These are phyloP conservation scores for Komagataella pseudopastoris DNA, from an alignment of 805 yeast genomes.

Conservation along the genomic window DNA sequence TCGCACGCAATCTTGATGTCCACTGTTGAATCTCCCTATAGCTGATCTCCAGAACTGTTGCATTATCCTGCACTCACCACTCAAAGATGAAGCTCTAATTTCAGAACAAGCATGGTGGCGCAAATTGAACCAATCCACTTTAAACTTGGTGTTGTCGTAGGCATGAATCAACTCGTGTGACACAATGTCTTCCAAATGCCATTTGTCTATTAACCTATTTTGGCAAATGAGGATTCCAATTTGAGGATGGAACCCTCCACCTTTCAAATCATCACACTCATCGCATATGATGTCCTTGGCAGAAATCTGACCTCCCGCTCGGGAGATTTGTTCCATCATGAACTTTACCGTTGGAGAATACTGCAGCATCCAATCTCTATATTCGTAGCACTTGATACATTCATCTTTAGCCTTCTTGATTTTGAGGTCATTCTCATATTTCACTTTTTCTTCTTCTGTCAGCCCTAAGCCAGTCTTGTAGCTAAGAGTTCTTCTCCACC, in stretches of 20 bases:
- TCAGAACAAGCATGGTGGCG: slow-evolving; percentile 96
- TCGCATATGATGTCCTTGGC: slow-evolving; percentile 57
- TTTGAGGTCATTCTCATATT: slow-evolving; percentile 42
- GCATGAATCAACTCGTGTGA: slow-evolving; percentile 92
- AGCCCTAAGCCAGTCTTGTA: slow-evolving; percentile 63
- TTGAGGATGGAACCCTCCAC: slow-evolving; percentile 84
- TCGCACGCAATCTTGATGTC: slow-evolving; percentile 83
- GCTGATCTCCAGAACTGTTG: slow-evolving; percentile 53
- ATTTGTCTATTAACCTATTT: slow-evolving; percentile 57
- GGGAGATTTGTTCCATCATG: slow-evolving; percentile 72
- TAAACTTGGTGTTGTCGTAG: slow-evolving; percentile 79
- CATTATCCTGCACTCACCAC: slow-evolving; percentile 91
- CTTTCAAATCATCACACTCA: slow-evolving; percentile 64
- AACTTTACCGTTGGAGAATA: slow-evolving; percentile 80
- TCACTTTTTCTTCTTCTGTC: slow-evolving; percentile 31
- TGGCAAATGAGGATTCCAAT: slow-evolving; percentile 80
- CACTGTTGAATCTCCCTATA: slow-evolving; percentile 44
- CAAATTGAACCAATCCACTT: slow-evolving; percentile 74
- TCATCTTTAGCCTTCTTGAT: slow-evolving; percentile 31
- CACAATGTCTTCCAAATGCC: slow-evolving; percentile 81
- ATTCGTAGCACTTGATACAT: slow-evolving; percentile 61
- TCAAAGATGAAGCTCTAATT: slow-evolving; percentile 80
- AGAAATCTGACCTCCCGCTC: slow-evolving; percentile 35
- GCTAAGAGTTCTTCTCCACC: slow-evolving; percentile 69
- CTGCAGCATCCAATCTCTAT: slow-evolving; percentile 65